A percentile compares a stretch with the other conserved stretches of the same genome.
Evolutionary conservation across 2,329 filamentous ascomycete species (phyloP).

Genomic region (Fonsecaea erecta): DNA sequence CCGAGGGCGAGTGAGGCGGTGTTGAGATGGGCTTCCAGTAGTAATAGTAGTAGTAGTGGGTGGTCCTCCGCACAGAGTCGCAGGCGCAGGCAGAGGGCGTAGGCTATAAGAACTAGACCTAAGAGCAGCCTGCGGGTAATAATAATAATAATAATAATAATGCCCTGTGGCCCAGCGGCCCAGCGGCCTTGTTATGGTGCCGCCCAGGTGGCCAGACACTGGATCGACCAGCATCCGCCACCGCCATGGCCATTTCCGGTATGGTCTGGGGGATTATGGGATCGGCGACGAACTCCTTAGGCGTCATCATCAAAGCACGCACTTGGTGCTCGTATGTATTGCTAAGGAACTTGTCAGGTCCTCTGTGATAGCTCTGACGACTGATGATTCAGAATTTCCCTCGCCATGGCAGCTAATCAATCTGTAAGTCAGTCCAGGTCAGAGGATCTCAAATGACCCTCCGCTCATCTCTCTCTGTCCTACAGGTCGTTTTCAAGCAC

Average conservation of each 20-base stretch:
- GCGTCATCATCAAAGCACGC: background rate
- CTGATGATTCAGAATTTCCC: background rate
- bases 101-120: too few relatives aligned
- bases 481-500: conserved; percentile 44
- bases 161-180: background rate
- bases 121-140: too few relatives aligned
- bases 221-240: background rate
- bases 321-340: too few relatives aligned
- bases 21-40: background rate
- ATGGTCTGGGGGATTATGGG: background rate
- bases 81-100: background rate
- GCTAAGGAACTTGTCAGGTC: background rate
- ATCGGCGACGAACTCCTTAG: background rate
- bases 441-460: background rate
- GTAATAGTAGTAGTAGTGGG: background rate
- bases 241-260: background rate
- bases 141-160: background rate
- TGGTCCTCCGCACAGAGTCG: too few relatives aligned
- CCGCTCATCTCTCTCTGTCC: conserved; percentile 10
- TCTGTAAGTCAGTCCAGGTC: conserved; percentile 38
- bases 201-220: background rate
- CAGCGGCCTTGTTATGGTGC: background rate
- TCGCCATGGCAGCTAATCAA: conserved; percentile 39
- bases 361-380: background rate
- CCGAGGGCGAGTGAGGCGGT: background rate